Evolutionary conservation across 2,329 filamentous ascomycete genomes (phyloP).

Genomic region (Fusarium sp.): DNA sequence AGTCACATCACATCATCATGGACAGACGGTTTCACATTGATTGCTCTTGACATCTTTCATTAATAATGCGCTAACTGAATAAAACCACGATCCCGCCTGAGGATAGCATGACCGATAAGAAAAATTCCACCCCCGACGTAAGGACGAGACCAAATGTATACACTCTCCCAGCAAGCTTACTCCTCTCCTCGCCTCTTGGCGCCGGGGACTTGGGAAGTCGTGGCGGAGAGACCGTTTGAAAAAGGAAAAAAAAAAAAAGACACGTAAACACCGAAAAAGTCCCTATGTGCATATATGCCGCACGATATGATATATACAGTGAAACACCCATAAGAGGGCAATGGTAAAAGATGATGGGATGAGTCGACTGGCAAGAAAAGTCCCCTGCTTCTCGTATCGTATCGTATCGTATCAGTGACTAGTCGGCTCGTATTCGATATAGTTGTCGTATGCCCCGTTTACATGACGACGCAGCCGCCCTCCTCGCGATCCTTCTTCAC

Average conservation of each 20-base stretch:
- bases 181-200: slow-evolving; percentile 12
- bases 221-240: slow-evolving; percentile 9
- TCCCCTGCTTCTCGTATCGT: slow-evolving; percentile 11
- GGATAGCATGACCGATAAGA: slow-evolving; percentile 9
- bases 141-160: not conserved
- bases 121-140: slow-evolving; percentile 9
- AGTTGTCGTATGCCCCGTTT: slow-evolving; percentile 35
- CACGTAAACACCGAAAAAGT: slow-evolving; percentile 37
- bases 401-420: not conserved
- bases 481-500: slow-evolving; percentile 74
- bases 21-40: not conserved
- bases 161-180: slow-evolving; percentile 25
- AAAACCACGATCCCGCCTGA: not conserved
- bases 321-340: slow-evolving; percentile 19
- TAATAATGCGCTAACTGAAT: slow-evolving; percentile 24
- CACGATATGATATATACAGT: slow-evolving; percentile 48
- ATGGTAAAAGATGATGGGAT: not conserved
- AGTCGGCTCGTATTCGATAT: slow-evolving; percentile 34
- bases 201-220: slow-evolving; percentile 9
- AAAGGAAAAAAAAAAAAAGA: slow-evolving; percentile 29
- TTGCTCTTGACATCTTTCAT: slow-evolving; percentile 12
- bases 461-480: slow-evolving; percentile 71
- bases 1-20: not conserved
- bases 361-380: slow-evolving; percentile 13
- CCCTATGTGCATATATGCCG: slow-evolving; percentile 46